Base-by-base conservation (phyloP, 192 early-diverging fungal genomes). In the Backusella mclennaniae region DNA sequence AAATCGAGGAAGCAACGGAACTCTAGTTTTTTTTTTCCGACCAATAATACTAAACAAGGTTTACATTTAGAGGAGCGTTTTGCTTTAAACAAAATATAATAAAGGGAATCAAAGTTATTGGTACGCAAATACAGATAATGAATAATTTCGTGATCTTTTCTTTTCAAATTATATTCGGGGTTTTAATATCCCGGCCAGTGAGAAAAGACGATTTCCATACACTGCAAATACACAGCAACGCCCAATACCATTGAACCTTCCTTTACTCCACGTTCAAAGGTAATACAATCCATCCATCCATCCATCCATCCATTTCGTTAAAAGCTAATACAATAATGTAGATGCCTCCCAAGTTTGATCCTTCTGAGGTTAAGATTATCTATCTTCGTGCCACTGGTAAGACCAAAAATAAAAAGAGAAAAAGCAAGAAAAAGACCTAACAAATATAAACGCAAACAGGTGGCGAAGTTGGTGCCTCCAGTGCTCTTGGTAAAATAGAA, bases 381-480 rank as follows among this genome's bases (percentile, higher is more conserved):
- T 93, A 95, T 87, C 94, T 99, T 87, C 92, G 98, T 82, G 91
- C 96, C 79, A 97, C 96, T 82, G 98, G 98, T 77, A 74, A 74
- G 8, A 8, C 17, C 0, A n/a, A 53, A 53, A 39, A 39, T 12
- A 56, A 21, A 56, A 56, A 0, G 21, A 21, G 21, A 56, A 23
- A 56, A 23, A 56, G n/a, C 6, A 21, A 56, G 19, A n/a, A 56
- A 56, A 9, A n/a, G 29, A 53, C n/a, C 31, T 33, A 56, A 35
- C 9, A 33, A 44, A 29, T 21, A 53, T 72, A 44, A 26, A 17
- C 35, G 31, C 31, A 53, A 73, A 63, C 21, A 74, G 73, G 73
- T 75, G 73, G 73, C 46, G 73, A 75, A 66, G 73, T 98, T 81
- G 95, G 94, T 90, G 94, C 95, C 89, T 96, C 95, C 82, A 95